Evolutionary conservation across 192 early-diverging fungal species (phyloP), one percentile per base, ranked within the genome.

Genomic region (Powellomyces hirtus): DNA sequence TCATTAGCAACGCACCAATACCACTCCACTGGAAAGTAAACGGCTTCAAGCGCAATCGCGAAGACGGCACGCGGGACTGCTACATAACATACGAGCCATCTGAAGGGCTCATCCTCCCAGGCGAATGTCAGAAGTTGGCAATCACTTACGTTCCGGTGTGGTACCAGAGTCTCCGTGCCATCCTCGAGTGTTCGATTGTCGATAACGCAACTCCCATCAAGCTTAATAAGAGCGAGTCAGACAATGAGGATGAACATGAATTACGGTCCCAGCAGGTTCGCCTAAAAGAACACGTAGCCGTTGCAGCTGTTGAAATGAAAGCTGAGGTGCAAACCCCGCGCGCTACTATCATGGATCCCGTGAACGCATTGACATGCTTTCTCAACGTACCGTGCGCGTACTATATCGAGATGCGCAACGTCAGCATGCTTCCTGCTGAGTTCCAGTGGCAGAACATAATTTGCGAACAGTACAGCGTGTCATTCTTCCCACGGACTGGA

Each of bases 301-400:
- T 64, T 35, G 30, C 53, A 11, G 70, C 64, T 0, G 35, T 76
- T 10, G 71, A 74, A 4, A 62, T 81, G 45, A 22, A 46, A 8
- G 78, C 73, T 2, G 45, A 66, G 36, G 76, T 76, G 4, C 68
- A 76, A 38, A 81, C 81, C 22, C 78, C 78, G 1, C 42, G 27
- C 22, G 57, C 68, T 4, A 66, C 4, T 4, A 56, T 83, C n/a
- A 1, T 62, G 13, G 62, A 77, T 33, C 46, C 75, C 10, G 7
- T 40, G 29, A 74, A 65, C 51, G 20, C 40, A 0, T 10, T 82
- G 0, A 42, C 62, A 13, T 70, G 71, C 42, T 82, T 72, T 52
- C 44, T 66, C 5, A 60, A 50, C 57, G 78, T 75, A 18, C 78
- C 78, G 8, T 75, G 75, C 60, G 37, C 13, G 4, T 77, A 62